A percentile compares a stretch with the other conserved stretches of the same genome.
phyloP scores from a whole-genome alignment of 2,329 filamentous ascomycete species.

The Sporothrix curviconia region DNA sequence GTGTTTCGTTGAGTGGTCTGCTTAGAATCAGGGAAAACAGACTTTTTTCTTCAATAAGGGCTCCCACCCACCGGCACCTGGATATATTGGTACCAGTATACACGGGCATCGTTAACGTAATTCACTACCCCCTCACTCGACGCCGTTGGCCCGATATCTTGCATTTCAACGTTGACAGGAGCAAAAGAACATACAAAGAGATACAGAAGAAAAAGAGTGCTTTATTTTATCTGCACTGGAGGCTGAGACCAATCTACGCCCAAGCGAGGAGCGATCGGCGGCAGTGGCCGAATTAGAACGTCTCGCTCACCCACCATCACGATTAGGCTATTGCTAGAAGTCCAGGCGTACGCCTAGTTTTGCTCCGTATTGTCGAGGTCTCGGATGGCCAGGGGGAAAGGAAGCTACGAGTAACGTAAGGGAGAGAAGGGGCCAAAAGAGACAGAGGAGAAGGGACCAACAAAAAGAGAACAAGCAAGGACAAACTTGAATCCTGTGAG shows the following conservation, averaged over 20 bases:
- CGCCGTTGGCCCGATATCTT: not conserved
- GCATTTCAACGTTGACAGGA: not conserved
- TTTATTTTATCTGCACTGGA: too few relatives aligned
- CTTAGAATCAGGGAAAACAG: not conserved
- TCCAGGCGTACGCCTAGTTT: not conserved
- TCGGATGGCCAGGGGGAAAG: slow-evolving; percentile 1
- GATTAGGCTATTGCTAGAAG: not conserved
- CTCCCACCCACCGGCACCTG: too few relatives aligned
- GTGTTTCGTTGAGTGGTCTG: not conserved
- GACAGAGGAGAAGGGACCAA: not conserved
- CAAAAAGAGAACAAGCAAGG: not conserved
- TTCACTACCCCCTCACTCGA: not conserved
- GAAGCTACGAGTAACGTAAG: not conserved
- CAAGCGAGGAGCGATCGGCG: slow-evolving; percentile 10
- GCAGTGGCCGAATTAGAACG: not conserved
- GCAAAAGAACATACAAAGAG: too few relatives aligned
- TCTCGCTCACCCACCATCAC: not conserved
- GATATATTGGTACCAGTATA: not conserved
- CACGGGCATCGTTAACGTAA: not conserved
- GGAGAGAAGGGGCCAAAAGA: not conserved
- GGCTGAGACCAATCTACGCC: slow-evolving; percentile 3
- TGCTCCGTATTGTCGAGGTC: slow-evolving; percentile 8
- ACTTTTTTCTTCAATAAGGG: not conserved
- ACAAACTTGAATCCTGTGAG: too few relatives aligned
- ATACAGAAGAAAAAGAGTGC: too few relatives aligned